Conservation (phyloP, 2,329 filamentous ascomycete genomes). For the Fonsecaea pedrosoi region DNA sequence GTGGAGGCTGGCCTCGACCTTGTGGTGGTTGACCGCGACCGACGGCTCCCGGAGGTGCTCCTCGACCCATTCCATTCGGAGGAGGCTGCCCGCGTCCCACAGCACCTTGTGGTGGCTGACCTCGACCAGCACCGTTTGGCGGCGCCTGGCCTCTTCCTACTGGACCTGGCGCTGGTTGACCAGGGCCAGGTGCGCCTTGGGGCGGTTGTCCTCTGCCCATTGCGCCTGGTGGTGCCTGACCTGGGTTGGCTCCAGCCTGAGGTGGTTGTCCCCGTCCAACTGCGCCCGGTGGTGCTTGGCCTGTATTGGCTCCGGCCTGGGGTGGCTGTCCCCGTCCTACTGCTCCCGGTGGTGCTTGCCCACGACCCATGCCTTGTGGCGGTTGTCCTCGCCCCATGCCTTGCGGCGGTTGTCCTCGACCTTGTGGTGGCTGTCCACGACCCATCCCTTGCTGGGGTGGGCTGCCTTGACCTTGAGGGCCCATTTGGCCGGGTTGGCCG, state of each 20-base stretch:
- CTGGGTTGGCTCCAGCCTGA: neutral
- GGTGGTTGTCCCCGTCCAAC: slow-evolving; percentile 7
- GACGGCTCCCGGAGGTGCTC: slow-evolving; percentile 12
- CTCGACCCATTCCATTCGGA: slow-evolving; percentile 13
- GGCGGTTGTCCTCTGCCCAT: slow-evolving; percentile 8
- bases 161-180: slow-evolving; percentile 3
- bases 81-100: slow-evolving; percentile 8
- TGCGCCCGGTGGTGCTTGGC: slow-evolving; percentile 5
- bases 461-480: slow-evolving; percentile 8
- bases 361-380: slow-evolving; percentile 14
- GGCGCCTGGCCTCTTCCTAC: slow-evolving; percentile 10
- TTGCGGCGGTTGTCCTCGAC: slow-evolving; percentile 14
- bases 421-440: slow-evolving; percentile 14
- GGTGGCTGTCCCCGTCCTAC: slow-evolving; percentile 9
- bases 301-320: neutral
- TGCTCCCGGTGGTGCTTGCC: slow-evolving; percentile 8
- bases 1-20: slow-evolving; percentile 13
- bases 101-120: slow-evolving; percentile 9
- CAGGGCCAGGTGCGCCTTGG: slow-evolving; percentile 3
- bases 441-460: slow-evolving; percentile 11
- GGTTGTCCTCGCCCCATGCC: slow-evolving; percentile 3
- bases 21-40: slow-evolving; percentile 11
- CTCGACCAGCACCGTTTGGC: slow-evolving; percentile 8
- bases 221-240: slow-evolving; percentile 5
- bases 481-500: slow-evolving; percentile 10